A percentile compares a stretch with the other conserved stretches of the same genome.
Evolutionary conservation across 208 protist genomes (phyloP).

Genomic region (Crithidia acanthocephali): DNA sequence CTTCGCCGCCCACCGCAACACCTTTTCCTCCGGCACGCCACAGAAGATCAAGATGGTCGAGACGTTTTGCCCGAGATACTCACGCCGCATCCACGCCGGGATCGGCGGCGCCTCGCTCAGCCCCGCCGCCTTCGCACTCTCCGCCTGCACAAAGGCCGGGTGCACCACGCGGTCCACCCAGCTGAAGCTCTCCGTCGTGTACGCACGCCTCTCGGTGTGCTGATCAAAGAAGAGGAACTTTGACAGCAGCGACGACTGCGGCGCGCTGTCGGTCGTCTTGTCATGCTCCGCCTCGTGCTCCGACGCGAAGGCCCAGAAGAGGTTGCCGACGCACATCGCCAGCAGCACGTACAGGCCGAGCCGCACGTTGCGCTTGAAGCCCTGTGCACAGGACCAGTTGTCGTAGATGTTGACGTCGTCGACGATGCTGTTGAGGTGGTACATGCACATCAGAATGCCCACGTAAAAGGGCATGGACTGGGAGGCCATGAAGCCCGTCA

Average conservation of each 20-base stretch:
- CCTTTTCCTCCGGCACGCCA: constrained; percentile 52
- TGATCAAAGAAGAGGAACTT: constrained; percentile 68
- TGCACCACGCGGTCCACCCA: constrained; percentile 79
- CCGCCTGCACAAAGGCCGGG: constrained; percentile 72
- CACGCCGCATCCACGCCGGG: constrained; percentile 88
- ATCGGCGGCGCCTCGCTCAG: constrained; percentile 51
- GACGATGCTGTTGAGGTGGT: constrained; percentile 72
- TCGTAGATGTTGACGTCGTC: constrained; percentile 92
- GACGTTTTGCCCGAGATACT: constrained; percentile 85
- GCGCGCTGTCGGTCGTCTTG: constrained; percentile 37
- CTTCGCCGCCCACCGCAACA: constrained; percentile 43
- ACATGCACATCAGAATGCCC: constrained; percentile 56
- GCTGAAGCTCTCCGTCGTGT: constrained; percentile 61
- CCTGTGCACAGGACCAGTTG: constrained; percentile 71
- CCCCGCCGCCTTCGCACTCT: constrained; percentile 44
- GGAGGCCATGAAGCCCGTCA: constrained; percentile 67
- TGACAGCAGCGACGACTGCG: constrained; percentile 38
- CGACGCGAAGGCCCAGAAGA: constrained; percentile 73
- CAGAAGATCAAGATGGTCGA: constrained; percentile 49
- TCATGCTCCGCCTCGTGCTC: constrained; percentile 76
- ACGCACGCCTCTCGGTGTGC: constrained; percentile 19
- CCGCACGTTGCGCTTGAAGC: constrained; percentile 71
- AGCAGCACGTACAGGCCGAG: constrained; percentile 74
- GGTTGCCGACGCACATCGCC: constrained; percentile 77
- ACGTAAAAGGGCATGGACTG: constrained; percentile 83